A percentile compares a stretch with the other conserved stretches of the same genome.
Conservation (phyloP, 768 basidiomycete genomes). For the Tricholoma bakamatsutake region DNA sequence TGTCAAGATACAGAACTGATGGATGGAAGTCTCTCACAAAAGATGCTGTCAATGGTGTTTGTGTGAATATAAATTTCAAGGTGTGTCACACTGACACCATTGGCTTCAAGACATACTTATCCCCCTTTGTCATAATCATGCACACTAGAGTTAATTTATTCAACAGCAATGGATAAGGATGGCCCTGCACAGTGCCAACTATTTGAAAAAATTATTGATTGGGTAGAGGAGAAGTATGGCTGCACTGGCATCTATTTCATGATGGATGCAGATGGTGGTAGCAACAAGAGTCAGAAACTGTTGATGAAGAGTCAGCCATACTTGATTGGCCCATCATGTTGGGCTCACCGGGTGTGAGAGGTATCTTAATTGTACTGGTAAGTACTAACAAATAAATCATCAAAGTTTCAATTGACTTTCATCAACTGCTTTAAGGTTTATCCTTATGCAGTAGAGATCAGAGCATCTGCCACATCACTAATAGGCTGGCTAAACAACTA, state of each 20-base stretch:
- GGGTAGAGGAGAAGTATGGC: not conserved
- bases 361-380: not conserved
- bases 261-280: not conserved
- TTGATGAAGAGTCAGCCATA: not conserved
- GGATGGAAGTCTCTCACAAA: not conserved
- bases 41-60: conserved; percentile 1
- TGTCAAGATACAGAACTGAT: not conserved
- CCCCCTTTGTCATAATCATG: too few relatives aligned
- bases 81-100: not conserved
- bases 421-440: not conserved
- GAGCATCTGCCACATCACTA: not conserved
- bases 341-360: not conserved
- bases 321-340: not conserved
- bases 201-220: conserved; percentile 1
- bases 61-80: not conserved
- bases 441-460: not conserved
- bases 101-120: not conserved
- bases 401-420: not conserved
- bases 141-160: not conserved
- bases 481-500: conserved; percentile 1
- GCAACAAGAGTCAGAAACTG: not conserved
- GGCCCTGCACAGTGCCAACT: not conserved
- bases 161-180: not conserved
- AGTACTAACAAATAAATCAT: not conserved
- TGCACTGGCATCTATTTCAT: not conserved